Base-by-base conservation (phyloP, 345 rosid species). In the Lenwebbia sp. region DNA sequence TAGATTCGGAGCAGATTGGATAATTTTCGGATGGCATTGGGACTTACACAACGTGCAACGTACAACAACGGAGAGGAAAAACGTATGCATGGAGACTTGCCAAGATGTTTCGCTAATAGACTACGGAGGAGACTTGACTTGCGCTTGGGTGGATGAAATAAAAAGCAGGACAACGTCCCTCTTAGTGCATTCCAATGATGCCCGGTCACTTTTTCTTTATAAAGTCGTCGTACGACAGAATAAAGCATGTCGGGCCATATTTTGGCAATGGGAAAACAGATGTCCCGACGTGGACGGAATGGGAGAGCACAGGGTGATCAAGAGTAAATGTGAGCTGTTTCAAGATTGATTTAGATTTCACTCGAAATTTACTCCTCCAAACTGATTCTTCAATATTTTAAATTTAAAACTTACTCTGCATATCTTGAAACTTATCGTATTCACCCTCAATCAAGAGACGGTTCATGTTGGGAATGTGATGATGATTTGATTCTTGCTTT, bases 1-100 rank as follows among this genome's bases (percentile, higher is more conserved):
- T 57, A 57, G 26, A 0, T 57, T 0, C 12, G 10, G 15, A 0
- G n/a, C 44, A 2, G 6, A 41, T 5, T 41, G 44, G 44, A 0
- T n/a, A 3, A 58, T n/a, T 58, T 58, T 58, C 7, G 2, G 4
- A 26, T 58, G 33, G 65, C 0, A 58, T 12, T 0, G 65, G 65
- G 33, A 58, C 70, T 58, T 5, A 58, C 65, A 58, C 30, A 12
- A 0, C 1, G 33, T 26, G 26, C 15, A 3, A 11, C 0, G 33
- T 58, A n/a, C 13, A 30, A 58, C 30, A 57, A 57, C 62, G 2
- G 0, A 58, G 70, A n/a, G n/a, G 33, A 58, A n/a, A 8, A 58
- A 2, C 17, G 2, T 13, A 30, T 41, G 65, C 65, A 58, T 58
- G 65, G 33, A 58, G 17, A 0, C 8, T 58, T n/a, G 19, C 33